Evolutionary conservation across 1,139 yeast species (phyloP), one percentile per base, ranked within the genome.

Genomic region (Debaryomyces subglobosus): DNA sequence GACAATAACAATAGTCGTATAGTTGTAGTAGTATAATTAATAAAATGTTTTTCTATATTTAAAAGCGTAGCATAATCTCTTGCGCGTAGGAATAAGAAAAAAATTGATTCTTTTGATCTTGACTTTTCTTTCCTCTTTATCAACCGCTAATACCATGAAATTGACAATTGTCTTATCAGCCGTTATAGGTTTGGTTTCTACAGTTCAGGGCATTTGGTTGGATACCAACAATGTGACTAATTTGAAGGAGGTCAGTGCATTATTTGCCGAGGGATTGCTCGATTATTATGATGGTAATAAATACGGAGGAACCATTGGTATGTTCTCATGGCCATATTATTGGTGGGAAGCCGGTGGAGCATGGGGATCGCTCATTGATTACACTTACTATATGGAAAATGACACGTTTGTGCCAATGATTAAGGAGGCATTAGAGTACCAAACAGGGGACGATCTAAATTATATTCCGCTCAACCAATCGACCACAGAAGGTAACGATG

Each of bases 281-380:
- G 83, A 84, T 65, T 89, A 89, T 64, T 87, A 89, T 64, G 80
- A 78, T 30, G 94, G 94, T 15, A 59, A 69, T 42, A 65, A 72
- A 29, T 68, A 74, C 48, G 97, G 97, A 38, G 88, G 91, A 34
- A 79, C 86, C 9, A 79, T 88, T 24, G 96, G 96, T 32, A 80
- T 83, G 86, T 89, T 90, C 64, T 71, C 77, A 15, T 63, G 74
- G 53, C 96, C 96, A 1, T 88, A 87, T 71, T 89, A 86, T 73
- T 90, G 97, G 97, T 90, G 96, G 96, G 89, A 86, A 70, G 94
- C 95, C 39, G 96, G 96, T 54, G 96, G 90, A 50, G 90, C 89
- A 0, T 85, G 89, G 83, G 94, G 92, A 10, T 79, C 89, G 9
- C 61, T 89, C 69, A 69, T 89, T 46, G 92, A 86, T 63, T 86